Evolutionary conservation across 75 land plant species (phyloP), one percentile per base, ranked within the genome.

Genomic region (Adiantum capillusveneris): DNA sequence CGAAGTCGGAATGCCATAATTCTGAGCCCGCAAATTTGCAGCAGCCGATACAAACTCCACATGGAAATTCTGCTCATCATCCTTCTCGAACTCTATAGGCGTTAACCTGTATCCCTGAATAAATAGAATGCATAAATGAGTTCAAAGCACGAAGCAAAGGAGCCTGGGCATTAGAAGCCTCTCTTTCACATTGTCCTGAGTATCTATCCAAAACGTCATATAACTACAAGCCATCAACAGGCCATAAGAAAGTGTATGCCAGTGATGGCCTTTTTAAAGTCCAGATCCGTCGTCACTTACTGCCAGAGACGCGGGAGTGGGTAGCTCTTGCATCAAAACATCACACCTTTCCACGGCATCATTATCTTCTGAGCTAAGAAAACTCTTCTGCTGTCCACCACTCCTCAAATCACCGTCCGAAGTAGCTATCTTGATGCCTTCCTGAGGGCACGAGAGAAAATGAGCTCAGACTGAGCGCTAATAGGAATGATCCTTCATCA

Each of bases 61-160:
- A 63, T 78, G 80, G 55, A 68, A 78, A 52, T 68, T 74, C 54
- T 42, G 62, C 31, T 74, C 78, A 55, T 78, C 80, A 60, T 78
- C 80, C 58, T 78, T 78, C 31, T 78, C 72, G 64, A 75, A 78
- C 20, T 74, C 68, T 42, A 78, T 59, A 14, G 79, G 64, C n/a
- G 78, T 64, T 25, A 78, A 46, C 22, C 80, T 72, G 59, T 78
- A 78, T 22, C 80, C 80, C 80, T 78, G 80, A 26, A 45, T 19
- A 27, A 62, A n/a, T n/a, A n/a, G n/a, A n/a, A n/a, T n/a, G n/a
- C n/a, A n/a, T n/a, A n/a, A n/a, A n/a, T n/a, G n/a, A n/a, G n/a
- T n/a, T n/a, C n/a, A n/a, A n/a, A n/a, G n/a, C n/a, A n/a, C n/a
- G n/a, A n/a, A n/a, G n/a, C n/a, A n/a, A n/a, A n/a, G n/a, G n/a